These are phyloP conservation scores for Floccularia luteovirens DNA, from an alignment of 768 basidiomycete species.

Conservation along the genomic window DNA sequence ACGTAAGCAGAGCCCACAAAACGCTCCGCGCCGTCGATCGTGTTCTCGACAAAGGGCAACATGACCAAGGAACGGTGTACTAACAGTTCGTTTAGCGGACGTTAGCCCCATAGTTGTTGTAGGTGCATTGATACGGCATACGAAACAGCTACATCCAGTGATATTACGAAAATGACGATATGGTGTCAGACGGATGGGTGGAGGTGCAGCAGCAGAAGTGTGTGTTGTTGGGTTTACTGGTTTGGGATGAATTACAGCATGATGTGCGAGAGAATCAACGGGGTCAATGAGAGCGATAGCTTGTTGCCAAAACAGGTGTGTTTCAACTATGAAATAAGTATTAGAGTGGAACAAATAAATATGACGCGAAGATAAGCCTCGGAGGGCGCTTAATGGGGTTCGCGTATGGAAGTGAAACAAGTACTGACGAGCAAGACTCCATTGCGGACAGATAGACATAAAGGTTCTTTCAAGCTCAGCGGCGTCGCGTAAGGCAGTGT, in stretches of 20 bases:
- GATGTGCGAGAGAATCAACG: conserved; percentile 41
- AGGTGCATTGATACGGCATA: conserved; percentile 67
- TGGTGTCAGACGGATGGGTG: conserved; percentile 32
- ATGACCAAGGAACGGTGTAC: conserved; percentile 33
- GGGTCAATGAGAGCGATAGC: conserved; percentile 59
- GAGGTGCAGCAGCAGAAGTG: conserved; percentile 24
- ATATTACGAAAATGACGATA: conserved; percentile 62
- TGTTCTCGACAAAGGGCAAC: conserved; percentile 60
- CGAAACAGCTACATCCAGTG: conserved; percentile 42
- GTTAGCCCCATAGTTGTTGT: conserved; percentile 41
- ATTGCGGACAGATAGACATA: conserved; percentile 56
- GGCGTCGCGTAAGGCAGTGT: conserved; percentile 54
- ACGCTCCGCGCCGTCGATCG: conserved; percentile 39
- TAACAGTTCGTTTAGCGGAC: conserved; percentile 35
- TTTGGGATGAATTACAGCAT: conserved; percentile 36
- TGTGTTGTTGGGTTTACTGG: conserved; percentile 19
- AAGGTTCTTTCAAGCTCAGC: conserved; percentile 47
- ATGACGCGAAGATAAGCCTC: not conserved
- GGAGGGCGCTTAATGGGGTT: not conserved
- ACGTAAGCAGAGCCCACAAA: conserved; percentile 66
- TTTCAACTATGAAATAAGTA: conserved; percentile 42
- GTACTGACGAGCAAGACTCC: conserved; percentile 52
- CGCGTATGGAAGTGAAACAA: conserved; percentile 3
- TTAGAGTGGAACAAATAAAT: conserved; percentile 7
- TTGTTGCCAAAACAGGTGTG: conserved; percentile 65